Conservation (phyloP, 805 yeast genomes). For the Ogataea allantospora region DNA sequence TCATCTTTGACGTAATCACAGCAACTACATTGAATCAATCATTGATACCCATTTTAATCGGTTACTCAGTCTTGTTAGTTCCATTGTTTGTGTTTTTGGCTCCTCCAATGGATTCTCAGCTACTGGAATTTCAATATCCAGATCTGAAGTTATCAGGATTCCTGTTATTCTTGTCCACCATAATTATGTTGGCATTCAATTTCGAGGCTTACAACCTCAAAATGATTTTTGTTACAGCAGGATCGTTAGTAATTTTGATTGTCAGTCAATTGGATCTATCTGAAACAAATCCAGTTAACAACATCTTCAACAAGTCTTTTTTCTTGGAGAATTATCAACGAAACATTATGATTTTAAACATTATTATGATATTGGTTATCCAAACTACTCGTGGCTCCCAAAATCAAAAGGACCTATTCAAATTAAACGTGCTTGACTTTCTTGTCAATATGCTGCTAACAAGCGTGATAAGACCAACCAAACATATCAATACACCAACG, state of each 20-base stretch:
- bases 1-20: conserved; percentile 15
- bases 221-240: conserved; percentile 31
- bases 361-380: conserved; percentile 13
- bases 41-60: conserved; percentile 8
- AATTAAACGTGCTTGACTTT: conserved; percentile 11
- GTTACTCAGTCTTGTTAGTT: conserved; percentile 22
- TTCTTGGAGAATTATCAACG: conserved; percentile 25
- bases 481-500: neutral
- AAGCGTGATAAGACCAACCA: conserved; percentile 16
- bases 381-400: conserved; percentile 15
- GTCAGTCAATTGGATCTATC: conserved; percentile 32
- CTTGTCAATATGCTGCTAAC: conserved; percentile 14
- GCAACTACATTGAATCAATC: conserved; percentile 1
- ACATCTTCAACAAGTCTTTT: conserved; percentile 24
- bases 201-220: conserved; percentile 26
- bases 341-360: conserved; percentile 25
- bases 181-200: conserved; percentile 13
- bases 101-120: conserved; percentile 7
- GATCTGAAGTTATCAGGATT: conserved; percentile 14
- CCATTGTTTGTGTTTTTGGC: conserved; percentile 23
- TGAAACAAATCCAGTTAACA: conserved; percentile 13
- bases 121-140: conserved; percentile 6
- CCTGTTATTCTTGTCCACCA: conserved; percentile 9
- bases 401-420: conserved; percentile 4
- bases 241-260: conserved; percentile 29